Evolutionary conservation across 495 filamentous ascomycete species (phyloP), one percentile per base, ranked within the genome.

Genomic region (Sphaerosporella brunnea): DNA sequence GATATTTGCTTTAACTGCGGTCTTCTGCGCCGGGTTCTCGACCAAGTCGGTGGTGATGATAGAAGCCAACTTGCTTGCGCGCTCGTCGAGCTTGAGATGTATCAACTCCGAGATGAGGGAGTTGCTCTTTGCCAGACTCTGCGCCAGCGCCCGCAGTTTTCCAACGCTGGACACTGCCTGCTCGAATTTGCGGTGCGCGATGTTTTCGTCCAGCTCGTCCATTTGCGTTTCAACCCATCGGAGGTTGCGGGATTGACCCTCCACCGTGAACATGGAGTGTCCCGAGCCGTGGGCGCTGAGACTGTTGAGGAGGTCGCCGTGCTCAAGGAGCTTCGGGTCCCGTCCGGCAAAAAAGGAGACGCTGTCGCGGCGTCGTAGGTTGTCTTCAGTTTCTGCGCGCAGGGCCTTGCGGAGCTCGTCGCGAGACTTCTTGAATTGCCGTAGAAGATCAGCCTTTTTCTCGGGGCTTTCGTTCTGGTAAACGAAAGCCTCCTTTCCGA

Each of bases 181-280:
- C 50, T 94, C 88, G 49, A 95, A 92, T 25, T 75, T 71, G 55
- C 95, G 88, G 21, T 96, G 71, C 1, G 90, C 90, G 45, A 99
- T 90, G 59, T 85, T 78, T 52, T 94, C 94, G 54, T 96, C 92
- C 3, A 99, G 74, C 57, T 93, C 86, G 59, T 99, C 90, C 55
- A 99, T 79, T 64, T 96, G 85, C 36, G 75, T 73, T 59, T 99
- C 90, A 0, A 96, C 85, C 82, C 83, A 94, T 18, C 90, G 80
- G 15, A 99, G 70, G 55, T 87, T 94, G 60, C 94, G 83, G 54
- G 93, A 87, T 55, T 92, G 88, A 19, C 92, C 90, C 54, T 96
- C 90, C 21, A 95, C 85, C 53, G 95, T 92, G 49, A 99, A 85
- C 28, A 92, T 70, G 63, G 94, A 73, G 38, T 75, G 75, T 0